Evolutionary conservation across 352 stramenopile species (phyloP).

Genomic region (Globisporangium radiosum): DNA sequence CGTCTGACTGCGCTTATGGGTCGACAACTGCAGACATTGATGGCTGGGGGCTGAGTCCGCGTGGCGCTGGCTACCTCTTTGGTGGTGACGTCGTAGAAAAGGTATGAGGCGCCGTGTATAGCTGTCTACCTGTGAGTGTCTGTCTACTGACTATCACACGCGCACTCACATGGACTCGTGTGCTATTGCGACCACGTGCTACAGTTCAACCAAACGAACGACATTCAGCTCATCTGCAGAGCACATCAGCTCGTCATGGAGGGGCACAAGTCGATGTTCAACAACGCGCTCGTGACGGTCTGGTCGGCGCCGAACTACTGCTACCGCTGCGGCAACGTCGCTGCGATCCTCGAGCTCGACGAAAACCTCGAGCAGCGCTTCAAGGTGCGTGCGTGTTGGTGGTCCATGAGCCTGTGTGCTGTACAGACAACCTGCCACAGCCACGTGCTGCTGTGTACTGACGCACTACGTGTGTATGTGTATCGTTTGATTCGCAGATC

Average conservation of each 20-base stretch:
- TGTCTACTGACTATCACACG: too few relatives aligned
- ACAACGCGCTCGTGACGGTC: slow-evolving; percentile 97
- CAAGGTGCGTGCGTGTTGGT: slow-evolving; percentile 38
- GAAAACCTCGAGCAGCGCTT: slow-evolving; percentile 92
- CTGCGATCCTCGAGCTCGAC: slow-evolving; percentile 97
- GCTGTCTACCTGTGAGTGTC: not conserved
- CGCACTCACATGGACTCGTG: not conserved
- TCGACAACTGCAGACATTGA: slow-evolving; percentile 88
- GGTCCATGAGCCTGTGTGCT: not conserved
- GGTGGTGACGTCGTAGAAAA: slow-evolving; percentile 97
- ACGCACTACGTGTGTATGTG: not conserved
- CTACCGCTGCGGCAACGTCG: slow-evolving; percentile 98
- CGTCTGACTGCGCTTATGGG: slow-evolving; percentile 18
- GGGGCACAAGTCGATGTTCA: slow-evolving; percentile 94
- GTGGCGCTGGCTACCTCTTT: slow-evolving; percentile 98
- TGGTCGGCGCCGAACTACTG: slow-evolving; percentile 99
- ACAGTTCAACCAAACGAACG: slow-evolving; percentile 98
- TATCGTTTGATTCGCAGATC: slow-evolving; percentile 59
- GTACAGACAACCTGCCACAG: not conserved
- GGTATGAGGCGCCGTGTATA: slow-evolving; percentile 16
- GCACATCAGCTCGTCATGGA: slow-evolving; percentile 97
- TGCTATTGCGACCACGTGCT: too few relatives aligned
- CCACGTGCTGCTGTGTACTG: slow-evolving; percentile 1
- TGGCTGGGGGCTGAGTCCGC: slow-evolving; percentile 96
- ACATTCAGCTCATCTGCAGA: slow-evolving; percentile 96